phyloP scores from a whole-genome alignment of 345 rosid genomes.

The Alliaria petiolata region DNA sequence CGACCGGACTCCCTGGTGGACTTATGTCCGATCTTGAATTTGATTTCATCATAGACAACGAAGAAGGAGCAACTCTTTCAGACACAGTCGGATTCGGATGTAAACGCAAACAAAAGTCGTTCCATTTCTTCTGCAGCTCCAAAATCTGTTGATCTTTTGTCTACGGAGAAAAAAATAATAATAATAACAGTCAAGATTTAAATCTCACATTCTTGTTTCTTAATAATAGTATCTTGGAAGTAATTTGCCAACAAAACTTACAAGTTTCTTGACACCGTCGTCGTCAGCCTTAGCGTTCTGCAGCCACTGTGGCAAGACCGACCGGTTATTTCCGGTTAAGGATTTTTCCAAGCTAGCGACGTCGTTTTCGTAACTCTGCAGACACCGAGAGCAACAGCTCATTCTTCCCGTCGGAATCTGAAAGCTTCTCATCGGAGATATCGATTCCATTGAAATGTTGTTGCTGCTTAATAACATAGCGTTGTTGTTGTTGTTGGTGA shows the following conservation, averaged over 20 bases:
- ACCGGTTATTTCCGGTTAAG: slow-evolving; percentile 42
- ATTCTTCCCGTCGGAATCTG: slow-evolving; percentile 33
- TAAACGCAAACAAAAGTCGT: slow-evolving; percentile 51
- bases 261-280: slow-evolving; percentile 42
- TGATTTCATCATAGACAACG: slow-evolving; percentile 35
- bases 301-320: slow-evolving; percentile 76
- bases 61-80: slow-evolving; percentile 43
- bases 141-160: slow-evolving; percentile 53
- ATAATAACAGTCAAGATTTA: background rate
- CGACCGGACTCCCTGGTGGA: slow-evolving; percentile 76
- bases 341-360: slow-evolving; percentile 48
- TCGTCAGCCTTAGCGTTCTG: slow-evolving; percentile 58
- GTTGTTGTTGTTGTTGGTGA: slow-evolving; percentile 31
- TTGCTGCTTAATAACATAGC: slow-evolving; percentile 39
- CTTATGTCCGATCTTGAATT: slow-evolving; percentile 36
- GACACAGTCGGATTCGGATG: slow-evolving; percentile 53
- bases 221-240: background rate
- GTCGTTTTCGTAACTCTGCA: slow-evolving; percentile 63
- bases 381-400: slow-evolving; percentile 66
- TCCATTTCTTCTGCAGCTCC: slow-evolving; percentile 87
- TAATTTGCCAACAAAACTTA: slow-evolving; percentile 17
- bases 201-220: background rate
- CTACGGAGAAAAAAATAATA: slow-evolving; percentile 39
- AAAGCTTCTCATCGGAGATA: slow-evolving; percentile 50
- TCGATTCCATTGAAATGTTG: slow-evolving; percentile 40